Evolutionary conservation across 768 basidiomycete genomes (phyloP), one percentile per base, ranked within the genome.

Genomic region (Fomitopsis serialis): DNA sequence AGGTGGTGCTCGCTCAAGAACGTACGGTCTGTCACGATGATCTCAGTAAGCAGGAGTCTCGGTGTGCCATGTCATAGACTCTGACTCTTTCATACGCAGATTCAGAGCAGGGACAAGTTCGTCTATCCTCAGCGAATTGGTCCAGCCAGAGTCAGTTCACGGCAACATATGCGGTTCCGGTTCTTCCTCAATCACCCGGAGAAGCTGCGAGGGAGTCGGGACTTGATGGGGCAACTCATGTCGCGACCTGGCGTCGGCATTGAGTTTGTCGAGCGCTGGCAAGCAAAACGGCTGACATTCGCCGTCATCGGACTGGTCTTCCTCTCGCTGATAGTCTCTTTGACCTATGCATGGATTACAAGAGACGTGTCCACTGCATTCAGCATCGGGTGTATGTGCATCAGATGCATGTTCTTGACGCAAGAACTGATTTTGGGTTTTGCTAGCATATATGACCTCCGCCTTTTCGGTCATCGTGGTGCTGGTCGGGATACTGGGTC

Each of bases 281-380:
- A 54, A 24, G 24, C 36, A 5, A 25, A 2, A 17, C 47, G 48
- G 10, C 57, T 63, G 42, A 46, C 59, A 6, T n/a, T 58, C 21
- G 59, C 59, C 15, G 49, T 58, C 32, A 32, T 60, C 10, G 13
- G 60, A 2, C 61, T 59, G 7, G 57, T 63, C 1, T 9, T 58
- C 15, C 15, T 52, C 2, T 60, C 61, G 7, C 15, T 55, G 5
- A 29, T 46, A 2, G 25, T 54, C 48, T 55, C 46, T 15, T 19
- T 59, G 10, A 10, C 22, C n/a, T 58, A 52, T 23, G 50, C 40
- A 13, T 2, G 10, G 9, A 4, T 19, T 15, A 49, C 54, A 17
- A 17, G 7, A 15, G 57, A 58, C 32, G 50, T 47, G 45, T 25
- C 57, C n/a, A n/a, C n/a, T n/a, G n/a, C n/a, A n/a, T n/a, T n/a